Percentiles rank a stretch among this genome's conserved stretches.
These are phyloP conservation scores for Dentipellis sp. DNA, from an alignment of 768 basidiomycete species.

Conservation along the genomic window DNA sequence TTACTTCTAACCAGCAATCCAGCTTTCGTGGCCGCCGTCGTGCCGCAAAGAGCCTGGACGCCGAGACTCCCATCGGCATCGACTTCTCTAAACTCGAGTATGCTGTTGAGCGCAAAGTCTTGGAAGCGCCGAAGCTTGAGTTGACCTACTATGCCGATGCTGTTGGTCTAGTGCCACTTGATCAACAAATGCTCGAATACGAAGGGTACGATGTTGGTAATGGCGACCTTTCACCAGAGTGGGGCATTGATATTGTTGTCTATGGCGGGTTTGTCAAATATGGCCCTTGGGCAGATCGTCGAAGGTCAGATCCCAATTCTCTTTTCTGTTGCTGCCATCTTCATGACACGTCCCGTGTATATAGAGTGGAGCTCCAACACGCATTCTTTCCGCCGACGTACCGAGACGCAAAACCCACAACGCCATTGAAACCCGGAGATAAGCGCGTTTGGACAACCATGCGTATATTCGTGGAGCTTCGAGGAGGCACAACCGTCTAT, in stretches of 20 bases:
- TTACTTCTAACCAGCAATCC: not conserved
- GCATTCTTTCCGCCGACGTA: constrained; percentile 80
- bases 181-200: constrained; percentile 18
- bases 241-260: constrained; percentile 85
- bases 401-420: constrained; percentile 47
- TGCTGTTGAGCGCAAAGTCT: constrained; percentile 74
- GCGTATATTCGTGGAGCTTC: constrained; percentile 74
- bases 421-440: constrained; percentile 64
- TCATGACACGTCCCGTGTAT: not conserved
- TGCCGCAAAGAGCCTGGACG: constrained; percentile 32
- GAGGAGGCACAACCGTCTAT: constrained; percentile 65
- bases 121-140: constrained; percentile 72
- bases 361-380: constrained; percentile 55
- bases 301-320: constrained; percentile 42
- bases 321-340: not conserved
- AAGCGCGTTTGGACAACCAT: constrained; percentile 75
- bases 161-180: constrained; percentile 60
- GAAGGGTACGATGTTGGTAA: constrained; percentile 64
- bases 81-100: constrained; percentile 67
- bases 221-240: constrained; percentile 82
- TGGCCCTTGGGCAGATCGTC: constrained; percentile 96
- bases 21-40: constrained; percentile 15
- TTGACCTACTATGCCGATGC: constrained; percentile 83
- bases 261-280: constrained; percentile 70
- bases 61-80: constrained; percentile 43